Base-by-base conservation (phyloP, 352 stramenopile species). In the Globisporangium echinulatum region DNA sequence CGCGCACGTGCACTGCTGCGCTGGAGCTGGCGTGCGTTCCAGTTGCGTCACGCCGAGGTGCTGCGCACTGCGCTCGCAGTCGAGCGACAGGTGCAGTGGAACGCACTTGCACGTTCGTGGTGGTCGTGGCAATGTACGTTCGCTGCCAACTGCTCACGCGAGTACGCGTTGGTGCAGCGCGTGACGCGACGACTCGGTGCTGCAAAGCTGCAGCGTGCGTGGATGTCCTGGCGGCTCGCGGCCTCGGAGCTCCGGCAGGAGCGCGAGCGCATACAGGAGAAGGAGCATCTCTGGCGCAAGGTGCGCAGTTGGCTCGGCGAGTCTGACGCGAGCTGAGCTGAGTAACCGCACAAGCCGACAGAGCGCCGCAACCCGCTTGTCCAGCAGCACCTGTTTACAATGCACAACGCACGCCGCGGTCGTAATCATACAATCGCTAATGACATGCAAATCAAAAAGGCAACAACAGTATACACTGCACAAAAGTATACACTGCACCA, bases 301-400 rank as follows among this genome's bases (percentile, higher is more conserved):
- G 79, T 87, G 36, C 72, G 79, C 2, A 63, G 64, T 4, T 90
- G 81, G 81, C 75, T 88, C 17, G 68, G 81, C 49, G 79, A 88
- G 42, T 71, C 56, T 56, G 36, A 48, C 8, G 43, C 7, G 43
- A 48, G 43, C 43, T 48, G 42, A 47, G 9, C 10, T n/a, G 9
- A 13, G 10, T 15, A 13, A 1, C 42, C 10, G 42, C 8, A 46
- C 42, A 15, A 46, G 42, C 42, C 10, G 42, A 46, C 42, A 46
- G 8, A 5, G 42, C 14, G 42, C 10, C 14, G 7, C 7, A 46
- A 13, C 8, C 1, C 42, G 14, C 42, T 13, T 46, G 8, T 46
- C 42, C 3, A 15, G 8, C 25, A 33, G 25, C 25, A 3, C 25
- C 25, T 33, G 25, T 33, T 33, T 33, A 3, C 25, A 33, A 33